Base-by-base conservation (phyloP, 176 grass and related monocot genomes). In the Aegilops speltoides region DNA sequence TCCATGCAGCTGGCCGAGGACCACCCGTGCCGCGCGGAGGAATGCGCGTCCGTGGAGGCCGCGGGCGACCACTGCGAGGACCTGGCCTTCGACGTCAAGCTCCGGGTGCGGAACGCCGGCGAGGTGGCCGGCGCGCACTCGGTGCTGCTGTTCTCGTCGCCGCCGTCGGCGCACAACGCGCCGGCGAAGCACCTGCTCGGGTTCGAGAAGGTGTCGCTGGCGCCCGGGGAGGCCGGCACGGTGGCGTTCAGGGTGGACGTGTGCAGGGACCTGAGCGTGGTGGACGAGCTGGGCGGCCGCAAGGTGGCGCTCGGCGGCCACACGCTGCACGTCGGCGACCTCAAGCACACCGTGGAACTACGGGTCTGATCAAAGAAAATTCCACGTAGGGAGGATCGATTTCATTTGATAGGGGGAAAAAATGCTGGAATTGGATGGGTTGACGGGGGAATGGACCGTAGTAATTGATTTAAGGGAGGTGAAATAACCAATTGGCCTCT, bases 231-330 rank as follows among this genome's bases (percentile, higher is more conserved):
- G 74, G 54, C 60, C 8, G 81, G 84, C 60, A 57, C 84, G 54
- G 93, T 95, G 78, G 89, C 68, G 73, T 98, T 98, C 91, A 79
- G 87, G 28, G 88, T 98, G 78, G 91, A 98, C 57, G 93, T 94
- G 38, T 98, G 96, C 88, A 95, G 78, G 93, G 96, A 98, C 73
- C 86, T 98, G 74, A 94, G 91, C 77, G 88, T 98, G 52, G 96
- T 82, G 73, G 96, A 98, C 86, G 96, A 98, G 86, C 45, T 85
- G 8, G 96, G 96, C 48, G 92, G 56, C 37, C 66, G 96, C 81
- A 95, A 90, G 90, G 83, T 98, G 86, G 89, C 91, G 10, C 85
- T 98, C 15, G 96, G 96, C 38, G 82, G 86, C 22, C 91, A 98
- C 59, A 86, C 89, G 57, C 91, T 98, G 75, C 91, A 93, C 76